Evolutionary conservation across 2,329 filamentous ascomycete genomes (phyloP), one percentile per base, ranked within the genome.

Genomic region (Chalaropsis ovoidea): DNA sequence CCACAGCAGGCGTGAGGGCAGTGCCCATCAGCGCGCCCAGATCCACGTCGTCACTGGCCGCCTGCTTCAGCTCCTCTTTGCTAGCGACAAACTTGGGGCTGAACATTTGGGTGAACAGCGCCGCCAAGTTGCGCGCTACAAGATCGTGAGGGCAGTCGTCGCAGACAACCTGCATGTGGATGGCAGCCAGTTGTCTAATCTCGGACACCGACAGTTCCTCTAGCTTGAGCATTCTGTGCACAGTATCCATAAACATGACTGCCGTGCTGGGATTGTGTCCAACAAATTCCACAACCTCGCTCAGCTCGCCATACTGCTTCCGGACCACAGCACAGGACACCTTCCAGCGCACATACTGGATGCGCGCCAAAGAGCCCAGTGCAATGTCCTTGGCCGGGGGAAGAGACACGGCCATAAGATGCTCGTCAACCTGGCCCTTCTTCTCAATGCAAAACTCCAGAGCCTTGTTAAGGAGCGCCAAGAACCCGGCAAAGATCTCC

Each of bases 281-380:
- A 6, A 67, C 39, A 39, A 64, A 64, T 13, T 43, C 41, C 3
- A 52, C 58, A 27, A 60, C 31, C 11, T 45, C 41, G 5, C 27
- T 27, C 24, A 65, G 31, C 35, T 62, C 45, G 19, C 60, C 5
- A 43, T 58, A 63, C 43, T 45, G 35, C 49, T 66, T 56, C 41
- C 22, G 54, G 10, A 63, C 61, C 19, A 67, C 52, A 10, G 63
- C 58, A 8, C 64, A 24, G 10, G 63, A 60, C 17, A 61, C 60
- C 24, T 42, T 49, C 66, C 66, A 67, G 19, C 63, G 66, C 39
- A 67, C 52, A 43, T 67, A 67, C 35, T 67, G 66, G 45, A 65
- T 65, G 3, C 63, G 63, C 17, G 66, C 60, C 24, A 67, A 43
- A 2, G 66, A 65, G 8, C 65, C 65, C 8, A 63, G 22, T 11